These are phyloP conservation scores for Rhodotorula sp. DNA, from an alignment of 1,284 basidiomycete genomes.

Conservation along the genomic window DNA sequence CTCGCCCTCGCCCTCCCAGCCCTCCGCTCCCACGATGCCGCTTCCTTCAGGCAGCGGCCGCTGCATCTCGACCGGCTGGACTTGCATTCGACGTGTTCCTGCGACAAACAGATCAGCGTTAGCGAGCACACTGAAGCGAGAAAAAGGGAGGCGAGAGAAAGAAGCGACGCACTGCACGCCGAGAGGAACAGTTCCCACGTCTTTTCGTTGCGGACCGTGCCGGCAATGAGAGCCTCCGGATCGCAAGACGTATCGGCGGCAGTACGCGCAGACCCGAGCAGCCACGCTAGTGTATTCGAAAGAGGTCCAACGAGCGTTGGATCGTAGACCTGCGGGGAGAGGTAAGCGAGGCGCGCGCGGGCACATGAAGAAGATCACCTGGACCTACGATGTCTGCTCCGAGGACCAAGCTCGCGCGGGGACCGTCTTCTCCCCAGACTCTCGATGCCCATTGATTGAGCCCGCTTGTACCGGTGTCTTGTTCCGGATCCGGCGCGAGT, in stretches of 20 bases:
- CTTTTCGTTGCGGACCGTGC: slow-evolving; percentile 31
- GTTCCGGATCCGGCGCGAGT: neutral
- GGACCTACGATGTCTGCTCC: slow-evolving; percentile 39
- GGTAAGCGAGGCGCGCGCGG: neutral
- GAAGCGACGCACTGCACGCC: slow-evolving; percentile 20
- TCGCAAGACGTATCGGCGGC: too few relatives aligned
- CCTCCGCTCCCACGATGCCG: slow-evolving; percentile 39
- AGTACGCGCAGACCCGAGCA: slow-evolving; percentile 2
- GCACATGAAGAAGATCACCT: neutral
- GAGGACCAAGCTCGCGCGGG: slow-evolving; percentile 12
- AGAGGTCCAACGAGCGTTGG: slow-evolving; percentile 17
- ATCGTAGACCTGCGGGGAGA: slow-evolving; percentile 33
- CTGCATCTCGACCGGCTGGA: slow-evolving; percentile 17
- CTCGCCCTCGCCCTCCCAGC: slow-evolving; percentile 36
- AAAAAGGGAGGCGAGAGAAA: too few relatives aligned
- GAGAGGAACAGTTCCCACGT: slow-evolving; percentile 30
- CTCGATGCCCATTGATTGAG: slow-evolving; percentile 6
- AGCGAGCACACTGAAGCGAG: neutral
- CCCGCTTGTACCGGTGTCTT: neutral
- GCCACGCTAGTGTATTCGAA: slow-evolving; percentile 18
- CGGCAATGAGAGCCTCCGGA: slow-evolving; percentile 30
- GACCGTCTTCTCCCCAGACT: neutral
- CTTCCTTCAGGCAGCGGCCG: neutral
- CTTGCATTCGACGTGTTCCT: slow-evolving; percentile 1
- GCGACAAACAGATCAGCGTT: neutral